Evolutionary conservation across 345 rosid species (phyloP), one percentile per base, ranked within the genome.

Genomic region (Gossypium rotundifolium): DNA sequence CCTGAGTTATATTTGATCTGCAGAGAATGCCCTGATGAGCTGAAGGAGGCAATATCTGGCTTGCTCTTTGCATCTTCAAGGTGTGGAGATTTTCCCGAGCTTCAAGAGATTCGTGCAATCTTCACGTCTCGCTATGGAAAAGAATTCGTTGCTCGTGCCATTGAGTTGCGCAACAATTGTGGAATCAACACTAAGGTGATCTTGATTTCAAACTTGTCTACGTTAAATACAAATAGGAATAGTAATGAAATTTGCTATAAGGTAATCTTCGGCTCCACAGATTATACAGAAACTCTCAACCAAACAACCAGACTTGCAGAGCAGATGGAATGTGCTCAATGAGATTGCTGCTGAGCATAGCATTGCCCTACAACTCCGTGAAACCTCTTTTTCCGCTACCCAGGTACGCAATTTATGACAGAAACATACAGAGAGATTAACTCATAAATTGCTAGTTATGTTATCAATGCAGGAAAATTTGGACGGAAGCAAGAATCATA

Each of bases 51-150:
- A 52, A 79, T 89, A 11, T 88, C 92, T 5, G 83, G 88, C 64
- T 25, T 59, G 40, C 64, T 59, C 40, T 59, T 59, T 59, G 64
- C 64, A 59, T 59, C 64, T 59, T 85, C 96, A 0, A 88, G 98
- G 67, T 87, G 94, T 10, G 97, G 99, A 1, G 99, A 95, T 2
- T 90, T 93, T 70, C 97, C 97, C 7, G 98, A 95, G 86, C 92
- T 95, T 79, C 92, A 84, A 76, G 93, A 95, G 81, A 82, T 95
- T 78, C 96, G 96, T n/a, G 81, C 71, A 0, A 75, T 84, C 62
- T 78, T 93, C 77, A 72, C 84, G 9, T 84, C 98, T 54, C 90
- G 86, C 53, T 93, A 85, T 70, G 97, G 99, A 29, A 91, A 86
- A 74, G 98, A 91, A 68, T 84, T 95, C 11, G 96, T 84, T 0